These are phyloP conservation scores for Quercus mongolica DNA, from an alignment of 306 rosid genomes.

Conservation along the genomic window DNA sequence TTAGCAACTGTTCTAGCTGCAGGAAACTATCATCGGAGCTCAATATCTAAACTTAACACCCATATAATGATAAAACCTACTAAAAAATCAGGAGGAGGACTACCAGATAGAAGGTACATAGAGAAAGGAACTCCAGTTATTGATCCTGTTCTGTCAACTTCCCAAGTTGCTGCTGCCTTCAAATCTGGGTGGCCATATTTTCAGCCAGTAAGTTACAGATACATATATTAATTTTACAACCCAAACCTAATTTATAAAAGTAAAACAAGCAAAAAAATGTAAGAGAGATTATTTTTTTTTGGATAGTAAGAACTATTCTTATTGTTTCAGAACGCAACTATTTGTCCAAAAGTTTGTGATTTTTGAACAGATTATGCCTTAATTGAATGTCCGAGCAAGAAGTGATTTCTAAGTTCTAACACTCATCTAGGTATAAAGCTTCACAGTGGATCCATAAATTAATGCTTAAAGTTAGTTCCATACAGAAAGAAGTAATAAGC, in stretches of 20 bases:
- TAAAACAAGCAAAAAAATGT: not conserved
- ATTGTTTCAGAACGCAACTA: not conserved
- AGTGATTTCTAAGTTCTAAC: not conserved
- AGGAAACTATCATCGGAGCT: not conserved
- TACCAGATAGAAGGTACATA: conserved; percentile 95
- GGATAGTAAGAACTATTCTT: not conserved
- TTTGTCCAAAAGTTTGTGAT: not conserved
- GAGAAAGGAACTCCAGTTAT: conserved; percentile 66
- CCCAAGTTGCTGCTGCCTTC: conserved; percentile 90
- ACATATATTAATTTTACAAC: not conserved
- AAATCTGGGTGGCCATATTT: conserved; percentile 49
- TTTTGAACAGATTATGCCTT: not conserved
- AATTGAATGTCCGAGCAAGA: not conserved
- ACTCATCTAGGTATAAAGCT: not conserved
- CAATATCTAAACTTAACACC: not conserved
- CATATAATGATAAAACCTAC: not conserved
- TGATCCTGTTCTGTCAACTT: conserved; percentile 79
- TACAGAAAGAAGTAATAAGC: not conserved
- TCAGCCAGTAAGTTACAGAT: conserved; percentile 10
- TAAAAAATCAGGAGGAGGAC: conserved; percentile 13
- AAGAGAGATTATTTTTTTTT: not conserved
- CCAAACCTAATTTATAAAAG: not conserved
- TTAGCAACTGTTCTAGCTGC: conserved; percentile 4
- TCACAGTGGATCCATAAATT: not conserved
- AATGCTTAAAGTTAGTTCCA: not conserved